These are phyloP conservation scores for Podospora sp. DNA, from an alignment of 495 filamentous ascomycete genomes.

Conservation along the genomic window DNA sequence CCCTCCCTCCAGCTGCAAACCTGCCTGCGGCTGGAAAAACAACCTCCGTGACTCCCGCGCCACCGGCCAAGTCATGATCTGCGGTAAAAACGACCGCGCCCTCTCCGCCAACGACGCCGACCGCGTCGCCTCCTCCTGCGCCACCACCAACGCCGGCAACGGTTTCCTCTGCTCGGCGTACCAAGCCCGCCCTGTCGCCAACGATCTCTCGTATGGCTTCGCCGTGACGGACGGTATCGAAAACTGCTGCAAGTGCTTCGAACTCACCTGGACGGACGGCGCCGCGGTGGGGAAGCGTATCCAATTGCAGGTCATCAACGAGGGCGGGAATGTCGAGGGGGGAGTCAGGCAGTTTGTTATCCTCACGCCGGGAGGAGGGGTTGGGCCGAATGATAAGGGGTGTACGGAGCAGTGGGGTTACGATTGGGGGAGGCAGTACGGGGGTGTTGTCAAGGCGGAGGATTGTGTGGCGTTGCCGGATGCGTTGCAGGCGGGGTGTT, in stretches of 20 bases:
- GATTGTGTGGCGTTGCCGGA: conserved; percentile 27
- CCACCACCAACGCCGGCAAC: conserved; percentile 12
- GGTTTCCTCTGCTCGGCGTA: conserved; percentile 27
- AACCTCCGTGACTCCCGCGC: conserved; percentile 17
- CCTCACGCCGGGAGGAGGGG: conserved; percentile 25
- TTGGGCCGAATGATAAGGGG: conserved; percentile 21
- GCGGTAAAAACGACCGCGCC: conserved; percentile 19
- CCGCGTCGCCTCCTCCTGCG: conserved; percentile 16
- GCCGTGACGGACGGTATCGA: conserved; percentile 25
- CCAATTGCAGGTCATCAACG: conserved; percentile 28
- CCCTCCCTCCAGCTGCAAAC: conserved; percentile 23
- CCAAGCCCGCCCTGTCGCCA: conserved; percentile 19
- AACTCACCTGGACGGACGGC: conserved; percentile 22
- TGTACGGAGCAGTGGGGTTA: conserved; percentile 25
- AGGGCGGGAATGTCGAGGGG: conserved; percentile 8
- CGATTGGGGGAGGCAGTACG: conserved; percentile 29
- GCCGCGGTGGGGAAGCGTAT: conserved; percentile 19
- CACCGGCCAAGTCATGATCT: conserved; percentile 13
- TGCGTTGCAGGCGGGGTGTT: conserved; percentile 27
- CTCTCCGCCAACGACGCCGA: conserved; percentile 11
- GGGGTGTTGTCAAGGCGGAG: conserved; percentile 26
- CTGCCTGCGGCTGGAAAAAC: conserved; percentile 26
- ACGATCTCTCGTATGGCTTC: conserved; percentile 23
- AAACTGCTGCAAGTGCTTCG: conserved; percentile 31
- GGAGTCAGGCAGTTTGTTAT: conserved; percentile 25